Evolutionary conservation across 2,329 filamentous ascomycete genomes (phyloP).

Genomic region (Pseudovirgaria hyperparasitica): DNA sequence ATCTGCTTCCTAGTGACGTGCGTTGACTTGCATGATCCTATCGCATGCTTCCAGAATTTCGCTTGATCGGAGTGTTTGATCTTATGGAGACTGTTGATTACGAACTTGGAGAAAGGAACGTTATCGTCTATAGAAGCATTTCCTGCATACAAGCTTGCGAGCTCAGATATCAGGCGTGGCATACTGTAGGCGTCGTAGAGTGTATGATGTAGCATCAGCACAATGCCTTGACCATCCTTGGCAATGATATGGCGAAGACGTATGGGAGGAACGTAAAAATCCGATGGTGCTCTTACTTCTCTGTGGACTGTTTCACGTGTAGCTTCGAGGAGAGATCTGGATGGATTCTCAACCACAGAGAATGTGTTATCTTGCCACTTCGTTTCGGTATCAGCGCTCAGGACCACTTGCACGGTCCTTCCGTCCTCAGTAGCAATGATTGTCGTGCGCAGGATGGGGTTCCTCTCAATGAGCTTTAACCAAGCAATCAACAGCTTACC

Average conservation of each 20-base stretch:
- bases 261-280: slow-evolving; percentile 18
- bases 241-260: slow-evolving; percentile 16
- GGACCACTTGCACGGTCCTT: slow-evolving; percentile 17
- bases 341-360: slow-evolving; percentile 12
- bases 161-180: slow-evolving; percentile 18
- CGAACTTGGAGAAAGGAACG: slow-evolving; percentile 10
- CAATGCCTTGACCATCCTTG: slow-evolving; percentile 14
- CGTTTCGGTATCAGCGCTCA: too few species aligned
- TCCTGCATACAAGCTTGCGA: slow-evolving; percentile 14
- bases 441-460: slow-evolving; percentile 21
- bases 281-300: slow-evolving; percentile 14
- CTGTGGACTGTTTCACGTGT: slow-evolving; percentile 10
- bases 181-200: slow-evolving; percentile 26
- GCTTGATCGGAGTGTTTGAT: slow-evolving; percentile 8
- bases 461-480: slow-evolving; percentile 15
- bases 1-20: not conserved
- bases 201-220: slow-evolving; percentile 22
- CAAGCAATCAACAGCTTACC: slow-evolving; percentile 16
- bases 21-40: too few species aligned
- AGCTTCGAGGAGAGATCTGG: slow-evolving; percentile 5
- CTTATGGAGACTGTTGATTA: too few species aligned
- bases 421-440: slow-evolving; percentile 16
- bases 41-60: slow-evolving; percentile 3
- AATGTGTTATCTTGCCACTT: slow-evolving; percentile 6
- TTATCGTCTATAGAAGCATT: too few species aligned